Conservation (phyloP, 2,329 filamentous ascomycete genomes). For the Talaromyces sp. region DNA sequence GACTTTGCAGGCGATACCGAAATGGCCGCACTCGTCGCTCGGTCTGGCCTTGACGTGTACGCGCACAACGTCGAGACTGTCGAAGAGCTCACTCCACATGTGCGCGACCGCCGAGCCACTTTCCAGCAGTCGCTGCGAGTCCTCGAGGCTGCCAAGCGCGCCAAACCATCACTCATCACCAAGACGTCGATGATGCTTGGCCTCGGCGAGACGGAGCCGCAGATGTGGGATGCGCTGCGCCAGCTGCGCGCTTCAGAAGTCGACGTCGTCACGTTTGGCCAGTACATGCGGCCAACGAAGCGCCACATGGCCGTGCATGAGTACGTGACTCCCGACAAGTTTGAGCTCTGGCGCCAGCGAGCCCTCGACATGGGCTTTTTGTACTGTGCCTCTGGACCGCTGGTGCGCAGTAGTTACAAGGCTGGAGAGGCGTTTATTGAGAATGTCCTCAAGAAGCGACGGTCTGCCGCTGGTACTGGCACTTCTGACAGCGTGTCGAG, state of each 20-base stretch:
- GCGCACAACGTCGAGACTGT: conserved; percentile 97
- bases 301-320: conserved; percentile 94
- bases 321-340: conserved; percentile 85
- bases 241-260: conserved; percentile 75
- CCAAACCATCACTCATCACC: conserved; percentile 76
- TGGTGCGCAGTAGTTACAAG: conserved; percentile 95
- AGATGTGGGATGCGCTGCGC: conserved; percentile 71
- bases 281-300: conserved; percentile 99
- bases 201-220: conserved; percentile 82
- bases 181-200: conserved; percentile 98
- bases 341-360: conserved; percentile 84
- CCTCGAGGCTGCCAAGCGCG: conserved; percentile 72
- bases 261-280: conserved; percentile 97
- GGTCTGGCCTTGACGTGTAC: conserved; percentile 88
- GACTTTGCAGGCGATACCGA: conserved; percentile 82
- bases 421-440: conserved; percentile 98
- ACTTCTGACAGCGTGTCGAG: neutral
- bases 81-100: conserved; percentile 80
- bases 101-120: conserved; percentile 81
- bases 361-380: conserved; percentile 94
- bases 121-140: conserved; percentile 82
- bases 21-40: conserved; percentile 78
- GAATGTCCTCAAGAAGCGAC: conserved; percentile 85
- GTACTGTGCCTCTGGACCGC: conserved; percentile 88
- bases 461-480: conserved; percentile 16